Evolutionary conservation across 805 yeast species (phyloP).

Genomic region (Clavispora fructus): DNA sequence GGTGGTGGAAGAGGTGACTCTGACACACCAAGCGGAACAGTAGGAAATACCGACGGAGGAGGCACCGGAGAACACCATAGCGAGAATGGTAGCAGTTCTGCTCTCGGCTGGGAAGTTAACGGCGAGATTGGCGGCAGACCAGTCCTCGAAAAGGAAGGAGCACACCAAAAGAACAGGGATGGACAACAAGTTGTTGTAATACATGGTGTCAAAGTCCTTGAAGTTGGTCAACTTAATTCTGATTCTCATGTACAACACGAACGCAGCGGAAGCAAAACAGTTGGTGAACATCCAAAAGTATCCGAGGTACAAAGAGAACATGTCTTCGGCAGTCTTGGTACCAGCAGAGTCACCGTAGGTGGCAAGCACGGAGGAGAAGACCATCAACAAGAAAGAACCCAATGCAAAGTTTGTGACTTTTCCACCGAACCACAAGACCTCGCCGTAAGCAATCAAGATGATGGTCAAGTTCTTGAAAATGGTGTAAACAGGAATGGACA

Average conservation of each 20-base stretch:
- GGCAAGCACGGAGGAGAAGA: slow-evolving; percentile 91
- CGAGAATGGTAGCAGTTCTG: slow-evolving; percentile 62
- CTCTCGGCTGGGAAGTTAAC: slow-evolving; percentile 73
- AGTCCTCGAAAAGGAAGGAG: slow-evolving; percentile 82
- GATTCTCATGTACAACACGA: slow-evolving; percentile 93
- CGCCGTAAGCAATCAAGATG: slow-evolving; percentile 96
- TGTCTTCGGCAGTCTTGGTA: slow-evolving; percentile 30
- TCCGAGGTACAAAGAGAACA: slow-evolving; percentile 56
- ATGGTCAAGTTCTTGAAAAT: slow-evolving; percentile 97
- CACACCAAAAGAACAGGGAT: slow-evolving; percentile 79
- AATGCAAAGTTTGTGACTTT: slow-evolving; percentile 83
- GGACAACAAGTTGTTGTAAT: slow-evolving; percentile 90
- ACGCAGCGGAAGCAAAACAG: slow-evolving; percentile 91
- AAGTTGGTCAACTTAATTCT: slow-evolving; percentile 95
- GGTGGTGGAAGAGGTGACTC: slow-evolving; percentile 97
- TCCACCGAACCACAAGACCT: slow-evolving; percentile 96
- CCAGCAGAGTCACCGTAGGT: slow-evolving; percentile 75
- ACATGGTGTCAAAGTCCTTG: slow-evolving; percentile 95
- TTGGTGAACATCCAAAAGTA: slow-evolving; percentile 96
- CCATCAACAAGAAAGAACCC: slow-evolving; percentile 87
- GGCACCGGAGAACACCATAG: slow-evolving; percentile 90
- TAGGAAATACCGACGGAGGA: slow-evolving; percentile 96
- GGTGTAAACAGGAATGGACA: slow-evolving; percentile 93
- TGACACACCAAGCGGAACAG: slow-evolving; percentile 99
- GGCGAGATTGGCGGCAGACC: slow-evolving; percentile 77